Base-by-base conservation (phyloP, 257 asterid genomes). In the Petrea volubilis region DNA sequence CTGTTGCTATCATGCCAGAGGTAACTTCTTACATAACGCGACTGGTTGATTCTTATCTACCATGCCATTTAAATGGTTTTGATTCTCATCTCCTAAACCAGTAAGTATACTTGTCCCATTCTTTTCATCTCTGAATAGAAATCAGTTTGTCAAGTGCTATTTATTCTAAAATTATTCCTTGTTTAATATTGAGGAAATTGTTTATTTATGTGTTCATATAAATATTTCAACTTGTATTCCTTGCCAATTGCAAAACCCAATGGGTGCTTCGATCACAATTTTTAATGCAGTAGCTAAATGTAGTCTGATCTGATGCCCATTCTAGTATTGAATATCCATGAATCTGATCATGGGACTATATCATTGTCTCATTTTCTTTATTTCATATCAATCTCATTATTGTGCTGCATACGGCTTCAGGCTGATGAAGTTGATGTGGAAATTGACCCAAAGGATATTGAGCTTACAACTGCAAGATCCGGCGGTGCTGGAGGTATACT, bases 1-100 rank as follows among this genome's bases (percentile, higher is more conserved):
- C 99, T 55, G 93, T 95, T 76, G 99, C 99, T 74, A 92, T 95
- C 77, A 95, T 95, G 98, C 99, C 99, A 20, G 97, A 95, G 97
- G 99, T 95, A 72, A 66, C 74, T 63, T 65, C 27, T 44, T 63
- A 43, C 53, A 15, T 34, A 13, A 74, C 29, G 34, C 36, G 59
- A 46, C 58, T 10, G 11, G 17, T 23, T 49, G 64, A 67, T 74
- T 60, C 53, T 36, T 46, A 59, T 49, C 11, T 67, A 43, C 67
- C 58, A 41, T 27, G 38, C n/a, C 40, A 46, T 57, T 70, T 51
- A 14, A 44, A 57, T 28, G 12, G 64, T 62, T 49, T 56, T 34
- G 43, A 12, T 40, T 11, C 58, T 64, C 29, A 8, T 68, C 69
- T 62, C 21, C 29, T 46, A 9, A 17, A 62, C 36, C 61, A 44